Percentiles rank a stretch among this genome's conserved stretches.
These are phyloP conservation scores for Balamuthia mandrillaris DNA, from an alignment of 208 protist genomes.

Conservation along the genomic window DNA sequence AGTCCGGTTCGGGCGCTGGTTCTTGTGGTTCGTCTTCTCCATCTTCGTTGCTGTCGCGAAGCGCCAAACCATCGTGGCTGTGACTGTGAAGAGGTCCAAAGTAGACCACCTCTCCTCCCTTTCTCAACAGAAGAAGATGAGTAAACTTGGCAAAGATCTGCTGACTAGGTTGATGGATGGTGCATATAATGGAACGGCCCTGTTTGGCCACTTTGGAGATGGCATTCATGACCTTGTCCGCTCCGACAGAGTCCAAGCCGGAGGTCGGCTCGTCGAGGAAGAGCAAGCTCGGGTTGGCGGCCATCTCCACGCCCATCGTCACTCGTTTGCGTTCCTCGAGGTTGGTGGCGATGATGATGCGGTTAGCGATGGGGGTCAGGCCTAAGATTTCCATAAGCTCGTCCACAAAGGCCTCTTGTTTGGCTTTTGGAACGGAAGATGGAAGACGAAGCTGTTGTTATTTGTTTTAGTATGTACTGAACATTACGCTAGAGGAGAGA, in stretches of 20 bases:
- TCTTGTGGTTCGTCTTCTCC: neutral
- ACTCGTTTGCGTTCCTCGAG: conserved; percentile 60
- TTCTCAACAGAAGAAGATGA: conserved; percentile 38
- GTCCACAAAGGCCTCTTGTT: no score
- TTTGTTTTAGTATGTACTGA: no score
- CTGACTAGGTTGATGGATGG: conserved; percentile 23
- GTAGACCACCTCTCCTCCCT: neutral
- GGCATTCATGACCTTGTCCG: conserved; percentile 25
- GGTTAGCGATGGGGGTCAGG: no score
- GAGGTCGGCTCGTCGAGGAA: conserved; percentile 56
- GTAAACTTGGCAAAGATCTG: conserved; percentile 33
- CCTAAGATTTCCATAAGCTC: no score
- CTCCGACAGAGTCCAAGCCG: no score
- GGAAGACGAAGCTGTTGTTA: neutral
- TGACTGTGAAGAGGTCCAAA: neutral
- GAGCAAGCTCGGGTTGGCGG: conserved; percentile 52
- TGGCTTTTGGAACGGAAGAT: conserved; percentile 11
- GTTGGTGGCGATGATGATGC: no score
- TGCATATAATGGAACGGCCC: conserved; percentile 17
- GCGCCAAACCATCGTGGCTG: neutral
- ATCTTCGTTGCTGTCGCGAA: neutral
- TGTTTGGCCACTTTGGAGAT: neutral
- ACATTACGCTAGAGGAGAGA: no score
- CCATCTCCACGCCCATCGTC: conserved; percentile 59
- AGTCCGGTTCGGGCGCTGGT: neutral